phyloP scores from a whole-genome alignment of 257 asterid genomes.

The Mitragyna speciosa region DNA sequence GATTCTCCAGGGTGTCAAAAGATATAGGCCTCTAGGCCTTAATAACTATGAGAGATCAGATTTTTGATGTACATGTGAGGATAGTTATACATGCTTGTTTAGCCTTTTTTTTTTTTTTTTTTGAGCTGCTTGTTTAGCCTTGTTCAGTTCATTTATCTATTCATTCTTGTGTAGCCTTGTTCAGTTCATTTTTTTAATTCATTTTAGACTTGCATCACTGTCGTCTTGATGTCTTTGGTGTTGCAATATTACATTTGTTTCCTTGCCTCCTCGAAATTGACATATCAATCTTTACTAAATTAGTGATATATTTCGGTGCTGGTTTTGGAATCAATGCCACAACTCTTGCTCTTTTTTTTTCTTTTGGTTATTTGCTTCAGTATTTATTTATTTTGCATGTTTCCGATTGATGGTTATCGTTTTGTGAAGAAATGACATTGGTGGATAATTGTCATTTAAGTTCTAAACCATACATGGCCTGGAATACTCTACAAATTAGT shows the following conservation, averaged over 20 bases:
- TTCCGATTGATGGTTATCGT: conserved; percentile 18
- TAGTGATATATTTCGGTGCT: background rate
- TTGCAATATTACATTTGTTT: background rate
- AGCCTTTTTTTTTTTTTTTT: no score
- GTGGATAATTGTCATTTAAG: conserved; percentile 17
- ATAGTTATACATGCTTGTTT: background rate
- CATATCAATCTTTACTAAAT: background rate
- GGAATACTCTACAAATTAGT: conserved; percentile 34
- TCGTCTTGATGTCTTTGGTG: background rate
- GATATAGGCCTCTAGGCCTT: background rate
- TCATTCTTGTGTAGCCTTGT: background rate
- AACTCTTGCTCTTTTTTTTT: background rate
- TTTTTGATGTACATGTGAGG: background rate
- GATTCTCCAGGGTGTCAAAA: background rate
- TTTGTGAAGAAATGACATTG: conserved; percentile 27
- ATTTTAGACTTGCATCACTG: background rate
- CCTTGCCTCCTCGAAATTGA: background rate
- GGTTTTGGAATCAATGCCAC: background rate
- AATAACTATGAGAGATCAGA: background rate
- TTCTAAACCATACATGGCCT: conserved; percentile 23
- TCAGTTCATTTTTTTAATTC: background rate
- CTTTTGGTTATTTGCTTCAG: background rate
- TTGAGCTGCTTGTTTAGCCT: no score
- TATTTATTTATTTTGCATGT: conserved; percentile 4
- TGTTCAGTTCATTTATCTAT: no score